Base-by-base conservation (phyloP, 306 rosid species). In the Rosa chinensis region DNA sequence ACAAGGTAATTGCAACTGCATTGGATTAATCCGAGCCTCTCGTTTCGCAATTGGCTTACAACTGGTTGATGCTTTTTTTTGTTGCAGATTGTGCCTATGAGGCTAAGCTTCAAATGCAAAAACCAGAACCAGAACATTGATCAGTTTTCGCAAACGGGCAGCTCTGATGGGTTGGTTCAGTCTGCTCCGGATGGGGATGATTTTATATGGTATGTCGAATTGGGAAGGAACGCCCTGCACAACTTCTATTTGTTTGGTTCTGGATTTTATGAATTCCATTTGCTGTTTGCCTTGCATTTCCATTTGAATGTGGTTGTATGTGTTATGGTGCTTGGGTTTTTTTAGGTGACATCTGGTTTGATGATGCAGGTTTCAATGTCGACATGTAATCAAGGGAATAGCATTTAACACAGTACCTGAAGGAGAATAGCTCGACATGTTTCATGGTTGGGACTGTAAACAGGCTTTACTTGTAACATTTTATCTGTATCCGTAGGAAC, bases 301-400 rank as follows among this genome's bases (percentile, higher is more conserved):
- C 23, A 12, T 18, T 39, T 73, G 16, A 74, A 23, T 74, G 39
- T 1, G 68, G 50, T 48, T 21, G 37, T 63, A 42, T 52, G 63
- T 63, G 53, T 11, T 28, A 35, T 37, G 72, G 45, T 42, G 25
- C 63, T 44, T 69, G 49, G 40, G 23, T 14, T 50, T 53, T 42
- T 44, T 45, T 39, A 43, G 79, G 67, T 77, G 75, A 79, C 74
- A 43, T 70, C 35, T 77, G 70, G 76, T 44, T 58, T 43, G 68
- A 42, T 59, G 63, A 62, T 73, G 20, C 86, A 95, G 99, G 99
- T 95, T 92, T 85, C 99, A 95, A 62, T 95, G 99, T 84, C 91
- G 97, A 49, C 98, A 95, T 70, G 92, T 82, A 56, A 88, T 95
- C 84, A 92, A 89, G 85, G 98, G 99, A 83, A 82, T 95, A 56